Evolutionary conservation across 768 basidiomycete species (phyloP).

Genomic region (Asterophora lycoperdoides): DNA sequence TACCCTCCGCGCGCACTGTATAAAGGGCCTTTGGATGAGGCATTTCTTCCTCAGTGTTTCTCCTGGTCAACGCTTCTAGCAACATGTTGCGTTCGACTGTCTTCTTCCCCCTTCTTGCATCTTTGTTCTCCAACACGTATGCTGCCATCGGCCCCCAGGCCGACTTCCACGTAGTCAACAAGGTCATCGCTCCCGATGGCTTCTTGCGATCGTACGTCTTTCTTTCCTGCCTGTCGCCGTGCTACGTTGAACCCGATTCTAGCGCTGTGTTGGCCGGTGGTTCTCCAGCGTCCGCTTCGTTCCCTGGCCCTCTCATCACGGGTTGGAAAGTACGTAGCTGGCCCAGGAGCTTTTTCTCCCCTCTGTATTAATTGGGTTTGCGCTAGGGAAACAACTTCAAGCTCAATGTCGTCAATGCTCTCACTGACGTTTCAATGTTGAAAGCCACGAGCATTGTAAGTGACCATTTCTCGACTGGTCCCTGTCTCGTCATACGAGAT

Average conservation of each 20-base stretch:
- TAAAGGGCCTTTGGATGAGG: not conserved
- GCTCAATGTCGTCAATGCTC: slow-evolving; percentile 44
- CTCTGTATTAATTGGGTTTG: not conserved
- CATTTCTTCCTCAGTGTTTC: not conserved
- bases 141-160: slow-evolving; percentile 24
- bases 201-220: slow-evolving; percentile 14
- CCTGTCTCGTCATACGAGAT: too few relatives aligned
- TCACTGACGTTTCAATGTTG: slow-evolving; percentile 47
- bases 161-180: slow-evolving; percentile 16
- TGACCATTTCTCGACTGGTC: not conserved
- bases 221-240: not conserved
- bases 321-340: slow-evolving; percentile 25
- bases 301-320: slow-evolving; percentile 23
- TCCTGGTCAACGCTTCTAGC: too few relatives aligned
- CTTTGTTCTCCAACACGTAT: not conserved
- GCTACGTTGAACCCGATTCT: not conserved
- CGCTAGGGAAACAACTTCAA: slow-evolving; percentile 37
- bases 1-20: not conserved
- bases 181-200: slow-evolving; percentile 16
- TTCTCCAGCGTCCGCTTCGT: slow-evolving; percentile 4
- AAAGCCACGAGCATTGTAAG: slow-evolving; percentile 48
- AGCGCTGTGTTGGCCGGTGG: slow-evolving; percentile 20
- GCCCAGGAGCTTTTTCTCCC: too few relatives aligned
- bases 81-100: not conserved
- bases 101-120: not conserved